These are phyloP conservation scores for Mucor velutinosus DNA, from an alignment of 371 early-diverging fungal genomes.

Conservation along the genomic window DNA sequence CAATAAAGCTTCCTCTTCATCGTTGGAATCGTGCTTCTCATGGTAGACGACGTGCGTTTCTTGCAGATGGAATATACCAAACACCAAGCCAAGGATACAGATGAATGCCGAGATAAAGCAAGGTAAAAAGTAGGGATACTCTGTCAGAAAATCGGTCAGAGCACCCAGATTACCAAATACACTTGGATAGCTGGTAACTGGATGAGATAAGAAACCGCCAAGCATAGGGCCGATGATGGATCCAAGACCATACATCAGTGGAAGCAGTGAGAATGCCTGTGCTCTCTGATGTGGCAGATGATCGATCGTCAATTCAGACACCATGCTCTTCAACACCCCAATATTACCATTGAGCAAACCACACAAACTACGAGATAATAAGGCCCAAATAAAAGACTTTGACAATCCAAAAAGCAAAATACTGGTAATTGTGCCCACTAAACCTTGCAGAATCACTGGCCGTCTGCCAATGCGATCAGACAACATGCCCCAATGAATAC, in stretches of 20 bases:
- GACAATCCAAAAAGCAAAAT: conserved; percentile 78
- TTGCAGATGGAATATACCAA: conserved; percentile 72
- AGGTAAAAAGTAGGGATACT: conserved; percentile 85
- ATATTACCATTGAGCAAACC: conserved; percentile 81
- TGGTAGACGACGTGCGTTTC: conserved; percentile 62
- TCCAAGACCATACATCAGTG: conserved; percentile 61
- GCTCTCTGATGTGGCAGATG: conserved; percentile 42
- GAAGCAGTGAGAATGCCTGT: conserved; percentile 58
- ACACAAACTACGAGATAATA: conserved; percentile 65
- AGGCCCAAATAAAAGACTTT: conserved; percentile 66
- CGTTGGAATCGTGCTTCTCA: neutral
- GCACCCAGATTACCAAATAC: conserved; percentile 61
- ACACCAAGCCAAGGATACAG: conserved; percentile 60
- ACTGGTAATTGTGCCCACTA: conserved; percentile 71
- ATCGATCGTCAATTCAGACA: conserved; percentile 79
- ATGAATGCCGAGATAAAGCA: conserved; percentile 73
- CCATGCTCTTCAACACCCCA: conserved; percentile 85
- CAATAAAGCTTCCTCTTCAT: conserved; percentile 25
- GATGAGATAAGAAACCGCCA: conserved; percentile 79
- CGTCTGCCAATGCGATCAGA: conserved; percentile 72
- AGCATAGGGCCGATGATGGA: conserved; percentile 72
- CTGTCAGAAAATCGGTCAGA: conserved; percentile 56
- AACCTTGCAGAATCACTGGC: conserved; percentile 80
- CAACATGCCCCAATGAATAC: conserved; percentile 63
- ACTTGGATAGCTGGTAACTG: conserved; percentile 66